phyloP scores from a whole-genome alignment of 2,329 filamentous ascomycete species.

The Fusarium setosum region DNA sequence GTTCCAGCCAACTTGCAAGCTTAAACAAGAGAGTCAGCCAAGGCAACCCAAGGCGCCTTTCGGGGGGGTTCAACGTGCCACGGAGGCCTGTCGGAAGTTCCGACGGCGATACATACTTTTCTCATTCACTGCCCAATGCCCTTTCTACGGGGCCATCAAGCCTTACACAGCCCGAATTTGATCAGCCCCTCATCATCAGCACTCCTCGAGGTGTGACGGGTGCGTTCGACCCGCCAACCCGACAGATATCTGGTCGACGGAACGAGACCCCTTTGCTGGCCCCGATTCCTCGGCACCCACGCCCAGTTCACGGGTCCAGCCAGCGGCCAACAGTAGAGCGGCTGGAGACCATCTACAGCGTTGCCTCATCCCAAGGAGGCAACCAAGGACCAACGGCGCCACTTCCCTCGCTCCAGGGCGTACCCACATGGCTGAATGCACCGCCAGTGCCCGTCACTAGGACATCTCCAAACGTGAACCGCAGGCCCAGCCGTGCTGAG shows the following conservation, averaged over 20 bases:
- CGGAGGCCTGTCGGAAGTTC: conserved; percentile 54
- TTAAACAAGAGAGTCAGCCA: conserved; percentile 52
- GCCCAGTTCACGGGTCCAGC: conserved; percentile 46
- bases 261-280: conserved; percentile 62
- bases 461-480: conserved; percentile 56
- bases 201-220: conserved; percentile 67
- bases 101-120: conserved; percentile 36
- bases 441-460: conserved; percentile 49
- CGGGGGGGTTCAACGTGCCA: conserved; percentile 55
- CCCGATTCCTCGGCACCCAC: conserved; percentile 64
- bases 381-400: conserved; percentile 16
- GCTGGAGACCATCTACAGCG: conserved; percentile 66
- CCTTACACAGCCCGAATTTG: conserved; percentile 45
- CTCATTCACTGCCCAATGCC: conserved; percentile 34
- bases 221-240: conserved; percentile 60
- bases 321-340: conserved; percentile 62
- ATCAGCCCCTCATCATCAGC: conserved; percentile 70
- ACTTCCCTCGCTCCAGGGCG: conserved; percentile 30
- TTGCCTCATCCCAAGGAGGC: conserved; percentile 36
- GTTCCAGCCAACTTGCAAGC: conserved; percentile 53
- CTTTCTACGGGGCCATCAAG: conserved; percentile 23
- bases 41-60: conserved; percentile 54
- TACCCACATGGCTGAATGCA: conserved; percentile 51
- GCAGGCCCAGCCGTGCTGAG: conserved; percentile 66
- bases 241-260: conserved; percentile 46